Evolutionary conservation across 2,329 filamentous ascomycete genomes (phyloP).

Genomic region (Aspergillus ustus): DNA sequence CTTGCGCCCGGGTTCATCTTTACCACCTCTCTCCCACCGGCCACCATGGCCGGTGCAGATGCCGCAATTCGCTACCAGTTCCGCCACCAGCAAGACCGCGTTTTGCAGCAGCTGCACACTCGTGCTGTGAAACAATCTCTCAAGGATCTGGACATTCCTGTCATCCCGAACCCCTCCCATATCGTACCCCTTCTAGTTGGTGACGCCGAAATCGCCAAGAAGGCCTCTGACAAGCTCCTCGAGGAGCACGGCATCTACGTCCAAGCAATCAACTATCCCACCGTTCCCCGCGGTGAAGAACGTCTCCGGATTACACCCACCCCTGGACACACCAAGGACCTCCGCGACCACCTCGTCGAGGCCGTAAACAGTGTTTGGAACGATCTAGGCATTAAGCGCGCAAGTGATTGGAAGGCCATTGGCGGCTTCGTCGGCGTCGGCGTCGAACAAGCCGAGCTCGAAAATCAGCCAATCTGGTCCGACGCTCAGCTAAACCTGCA

Average conservation of each 20-base stretch:
- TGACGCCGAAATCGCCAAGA: slow-evolving; percentile 89
- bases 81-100: slow-evolving; percentile 79
- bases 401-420: slow-evolving; percentile 85
- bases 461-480: slow-evolving; percentile 82
- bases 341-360: slow-evolving; percentile 81
- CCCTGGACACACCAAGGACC: slow-evolving; percentile 83
- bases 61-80: slow-evolving; percentile 94
- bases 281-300: slow-evolving; percentile 96
- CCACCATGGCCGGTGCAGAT: slow-evolving; percentile 93
- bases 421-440: slow-evolving; percentile 96
- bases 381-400: slow-evolving; percentile 87
- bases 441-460: slow-evolving; percentile 63
- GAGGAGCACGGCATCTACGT: slow-evolving; percentile 94
- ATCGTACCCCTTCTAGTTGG: slow-evolving; percentile 94
- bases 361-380: slow-evolving; percentile 89
- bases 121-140: slow-evolving; percentile 89
- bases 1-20: slow-evolving; percentile 98
- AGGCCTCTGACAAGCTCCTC: slow-evolving; percentile 88
- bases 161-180: slow-evolving; percentile 96
- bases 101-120: slow-evolving; percentile 94
- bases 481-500: slow-evolving; percentile 79
- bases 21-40: slow-evolving; percentile 92
- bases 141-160: slow-evolving; percentile 80
- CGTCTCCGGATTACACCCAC: slow-evolving; percentile 94
- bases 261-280: slow-evolving; percentile 98